Conservation (phyloP, 768 basidiomycete species). For the Tephrocybe rancida region DNA sequence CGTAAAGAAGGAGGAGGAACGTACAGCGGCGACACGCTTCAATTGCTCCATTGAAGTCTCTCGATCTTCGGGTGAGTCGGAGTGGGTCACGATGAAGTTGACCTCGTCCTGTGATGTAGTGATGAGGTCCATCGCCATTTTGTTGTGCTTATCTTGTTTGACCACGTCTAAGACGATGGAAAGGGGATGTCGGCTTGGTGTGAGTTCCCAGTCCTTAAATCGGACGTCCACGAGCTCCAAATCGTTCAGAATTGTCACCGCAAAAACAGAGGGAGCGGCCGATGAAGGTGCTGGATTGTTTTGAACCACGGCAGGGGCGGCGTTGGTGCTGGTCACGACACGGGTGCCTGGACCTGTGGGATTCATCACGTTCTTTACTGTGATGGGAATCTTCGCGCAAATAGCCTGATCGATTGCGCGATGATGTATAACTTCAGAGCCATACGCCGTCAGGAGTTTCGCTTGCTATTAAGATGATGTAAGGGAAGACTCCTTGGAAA, state of each 20-base stretch:
- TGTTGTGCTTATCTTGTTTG: not conserved
- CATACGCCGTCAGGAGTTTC: slow-evolving; percentile 12
- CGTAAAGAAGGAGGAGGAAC: not conserved
- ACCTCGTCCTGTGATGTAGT: slow-evolving; percentile 7
- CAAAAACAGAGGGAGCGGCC: not conserved
- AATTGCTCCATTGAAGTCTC: not conserved
- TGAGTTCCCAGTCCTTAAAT: not conserved
- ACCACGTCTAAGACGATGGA: not conserved
- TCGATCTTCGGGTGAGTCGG: not conserved
- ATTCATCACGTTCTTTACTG: slow-evolving; percentile 11
- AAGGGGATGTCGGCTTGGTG: not conserved
- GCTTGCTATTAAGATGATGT: not conserved
- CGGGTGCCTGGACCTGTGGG: slow-evolving; percentile 4
- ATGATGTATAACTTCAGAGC: slow-evolving; percentile 11
- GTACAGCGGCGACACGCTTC: not conserved
- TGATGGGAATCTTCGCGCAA: slow-evolving; percentile 3
- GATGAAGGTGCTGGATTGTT: not conserved
- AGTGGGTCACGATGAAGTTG: not conserved
- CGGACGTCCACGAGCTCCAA: slow-evolving; percentile 4
- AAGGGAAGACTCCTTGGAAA: not conserved
- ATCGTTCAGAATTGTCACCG: slow-evolving; percentile 9
- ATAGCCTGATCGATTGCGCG: slow-evolving; percentile 11
- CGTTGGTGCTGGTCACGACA: not conserved
- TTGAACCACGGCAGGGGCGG: not conserved
- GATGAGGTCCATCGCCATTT: slow-evolving; percentile 4